Conservation (phyloP, 805 yeast species). For the Jamesozyma piceae region DNA sequence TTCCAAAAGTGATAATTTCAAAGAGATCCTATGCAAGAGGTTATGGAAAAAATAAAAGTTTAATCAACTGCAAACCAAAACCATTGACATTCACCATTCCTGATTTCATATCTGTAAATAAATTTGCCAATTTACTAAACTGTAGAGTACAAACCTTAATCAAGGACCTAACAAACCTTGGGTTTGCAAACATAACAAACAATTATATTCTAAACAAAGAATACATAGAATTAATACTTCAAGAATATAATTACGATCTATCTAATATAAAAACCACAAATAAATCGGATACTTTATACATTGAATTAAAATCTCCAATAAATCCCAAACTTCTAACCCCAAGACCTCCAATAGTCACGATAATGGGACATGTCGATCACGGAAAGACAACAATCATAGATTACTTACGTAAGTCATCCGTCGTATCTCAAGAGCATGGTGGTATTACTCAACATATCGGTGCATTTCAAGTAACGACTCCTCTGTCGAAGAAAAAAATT, state of each 20-base stretch:
- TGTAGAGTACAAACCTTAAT: slow-evolving; percentile 56
- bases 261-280: slow-evolving; percentile 22
- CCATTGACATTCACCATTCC: slow-evolving; percentile 41
- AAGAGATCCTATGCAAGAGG: slow-evolving; percentile 13
- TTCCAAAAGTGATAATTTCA: neutral
- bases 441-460: slow-evolving; percentile 98
- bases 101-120: slow-evolving; percentile 66
- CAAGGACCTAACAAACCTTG: slow-evolving; percentile 50
- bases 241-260: slow-evolving; percentile 73
- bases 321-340: slow-evolving; percentile 43
- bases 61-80: slow-evolving; percentile 8
- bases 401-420: slow-evolving; percentile 70
- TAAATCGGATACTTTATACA: slow-evolving; percentile 50
- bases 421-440: slow-evolving; percentile 81
- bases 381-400: slow-evolving; percentile 95
- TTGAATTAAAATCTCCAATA: slow-evolving; percentile 47
- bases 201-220: slow-evolving; percentile 79
- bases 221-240: slow-evolving; percentile 77
- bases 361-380: slow-evolving; percentile 99
- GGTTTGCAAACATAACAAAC: slow-evolving; percentile 60
- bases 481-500: slow-evolving; percentile 60
- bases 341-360: slow-evolving; percentile 90
- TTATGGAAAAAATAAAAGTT: slow-evolving; percentile 6
- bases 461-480: slow-evolving; percentile 83
- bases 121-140: slow-evolving; percentile 62